phyloP scores from a whole-genome alignment of 768 basidiomycete genomes.

The Chalciporus piperatus region DNA sequence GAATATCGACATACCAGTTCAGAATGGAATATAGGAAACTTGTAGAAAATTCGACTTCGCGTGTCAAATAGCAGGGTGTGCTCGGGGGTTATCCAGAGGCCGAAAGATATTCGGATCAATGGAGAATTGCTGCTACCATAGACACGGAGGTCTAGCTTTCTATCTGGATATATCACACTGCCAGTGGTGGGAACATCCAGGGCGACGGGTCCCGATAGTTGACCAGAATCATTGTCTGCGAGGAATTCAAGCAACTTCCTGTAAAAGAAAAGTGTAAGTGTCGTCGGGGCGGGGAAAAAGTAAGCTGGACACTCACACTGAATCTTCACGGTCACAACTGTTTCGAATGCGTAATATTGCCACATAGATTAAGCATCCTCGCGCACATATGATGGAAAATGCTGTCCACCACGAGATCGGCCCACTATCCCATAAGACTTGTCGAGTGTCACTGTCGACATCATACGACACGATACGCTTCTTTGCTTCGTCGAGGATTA shows the following conservation, averaged over 20 bases:
- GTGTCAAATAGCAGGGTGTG: neutral
- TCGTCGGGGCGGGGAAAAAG: no score
- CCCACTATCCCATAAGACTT: neutral
- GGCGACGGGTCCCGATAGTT: neutral
- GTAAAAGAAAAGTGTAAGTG: neutral
- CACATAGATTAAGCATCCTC: neutral
- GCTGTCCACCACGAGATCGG: neutral
- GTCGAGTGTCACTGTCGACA: neutral
- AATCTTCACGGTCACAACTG: neutral
- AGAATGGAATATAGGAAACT: neutral
- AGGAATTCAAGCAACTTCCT: neutral
- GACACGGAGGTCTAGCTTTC: neutral
- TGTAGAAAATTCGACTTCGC: neutral
- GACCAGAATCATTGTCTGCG: neutral
- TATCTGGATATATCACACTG: neutral
- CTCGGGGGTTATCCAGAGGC: neutral
- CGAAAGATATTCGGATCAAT: neutral
- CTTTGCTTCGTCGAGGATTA: neutral
- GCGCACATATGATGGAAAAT: neutral
- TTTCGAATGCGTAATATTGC: neutral
- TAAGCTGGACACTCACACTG: neutral
- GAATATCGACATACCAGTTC: neutral
- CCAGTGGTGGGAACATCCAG: no score
- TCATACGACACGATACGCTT: neutral
- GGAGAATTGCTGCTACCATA: neutral